Evolutionary conservation across 2,329 filamentous ascomycete genomes (phyloP).

Genomic region (Colletotrichum camelliae): DNA sequence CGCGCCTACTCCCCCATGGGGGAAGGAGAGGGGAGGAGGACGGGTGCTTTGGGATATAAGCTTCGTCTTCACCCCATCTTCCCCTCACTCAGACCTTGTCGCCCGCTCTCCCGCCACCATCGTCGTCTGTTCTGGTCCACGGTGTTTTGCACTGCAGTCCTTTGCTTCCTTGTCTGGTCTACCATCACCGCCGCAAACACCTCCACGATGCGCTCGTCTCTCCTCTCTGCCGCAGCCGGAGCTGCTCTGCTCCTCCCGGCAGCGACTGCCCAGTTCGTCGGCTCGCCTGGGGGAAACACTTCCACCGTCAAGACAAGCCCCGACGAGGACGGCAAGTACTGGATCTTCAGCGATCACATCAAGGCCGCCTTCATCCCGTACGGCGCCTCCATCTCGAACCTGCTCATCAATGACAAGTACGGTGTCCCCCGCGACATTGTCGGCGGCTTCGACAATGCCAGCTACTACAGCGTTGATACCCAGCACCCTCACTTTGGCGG

Average conservation of each 20-base stretch:
- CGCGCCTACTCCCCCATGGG: conserved; percentile 4
- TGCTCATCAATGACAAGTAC: conserved; percentile 72
- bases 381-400: conserved; percentile 74
- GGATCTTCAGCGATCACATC: conserved; percentile 71
- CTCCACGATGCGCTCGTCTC: conserved; percentile 16
- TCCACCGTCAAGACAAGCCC: conserved; percentile 38
- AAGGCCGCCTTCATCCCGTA: conserved; percentile 75
- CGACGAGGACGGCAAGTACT: conserved; percentile 72
- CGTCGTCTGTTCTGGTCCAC: conserved; percentile 6
- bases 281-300: conserved; percentile 22
- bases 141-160: not conserved
- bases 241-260: conserved; percentile 32
- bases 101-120: not conserved
- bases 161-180: conserved; percentile 13
- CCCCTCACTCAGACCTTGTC: not conserved
- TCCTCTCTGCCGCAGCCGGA: conserved; percentile 9
- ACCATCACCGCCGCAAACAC: not conserved
- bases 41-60: conserved; percentile 15
- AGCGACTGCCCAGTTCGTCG: conserved; percentile 29
- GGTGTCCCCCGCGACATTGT: conserved; percentile 75
- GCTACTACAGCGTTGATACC: conserved; percentile 68
- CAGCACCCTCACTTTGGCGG: conserved; percentile 75
- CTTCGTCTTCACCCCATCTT: conserved; percentile 13
- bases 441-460: conserved; percentile 77
- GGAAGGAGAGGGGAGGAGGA: not conserved